Evolutionary conservation across 2,329 filamentous ascomycete species (phyloP).

Genomic region (Cercospora sesami): DNA sequence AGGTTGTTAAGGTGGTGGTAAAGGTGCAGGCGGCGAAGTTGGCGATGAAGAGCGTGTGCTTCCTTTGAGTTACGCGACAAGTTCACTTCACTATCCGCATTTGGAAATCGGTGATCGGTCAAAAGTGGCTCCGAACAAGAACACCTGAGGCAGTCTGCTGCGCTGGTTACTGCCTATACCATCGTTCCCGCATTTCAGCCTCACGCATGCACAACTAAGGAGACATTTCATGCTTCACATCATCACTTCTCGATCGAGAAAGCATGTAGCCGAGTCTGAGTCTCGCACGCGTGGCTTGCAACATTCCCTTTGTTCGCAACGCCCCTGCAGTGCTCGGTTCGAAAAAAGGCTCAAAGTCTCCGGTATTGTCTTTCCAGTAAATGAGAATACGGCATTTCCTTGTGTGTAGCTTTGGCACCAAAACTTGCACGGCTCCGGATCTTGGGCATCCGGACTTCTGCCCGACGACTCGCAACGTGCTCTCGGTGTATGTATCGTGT

Average conservation of each 20-base stretch:
- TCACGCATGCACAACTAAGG: neutral
- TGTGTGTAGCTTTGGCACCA: neutral
- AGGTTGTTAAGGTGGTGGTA: neutral
- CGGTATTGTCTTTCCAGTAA: neutral
- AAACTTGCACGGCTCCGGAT: neutral
- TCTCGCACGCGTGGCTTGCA: neutral
- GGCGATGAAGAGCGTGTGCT: slow-evolving; percentile 3
- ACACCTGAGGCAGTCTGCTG: neutral
- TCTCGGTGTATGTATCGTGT: neutral
- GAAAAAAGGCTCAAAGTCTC: slow-evolving; percentile 1
- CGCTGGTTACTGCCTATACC: neutral
- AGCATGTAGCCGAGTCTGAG: neutral
- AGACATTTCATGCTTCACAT: neutral
- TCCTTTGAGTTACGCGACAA: slow-evolving; percentile 3
- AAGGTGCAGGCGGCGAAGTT: neutral
- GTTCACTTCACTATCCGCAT: slow-evolving; percentile 2
- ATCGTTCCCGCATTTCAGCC: neutral
- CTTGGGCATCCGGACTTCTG: neutral
- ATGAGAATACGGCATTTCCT: neutral
- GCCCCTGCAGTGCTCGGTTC: neutral
- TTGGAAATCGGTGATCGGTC: neutral
- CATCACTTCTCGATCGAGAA: neutral
- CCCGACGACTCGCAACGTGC: neutral
- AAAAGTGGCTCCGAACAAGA: neutral
- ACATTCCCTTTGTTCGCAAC: neutral